Percentiles rank a stretch among this genome's conserved stretches.
phyloP scores from a whole-genome alignment of 1,139 yeast genomes.

The Ogataea hybrid region DNA sequence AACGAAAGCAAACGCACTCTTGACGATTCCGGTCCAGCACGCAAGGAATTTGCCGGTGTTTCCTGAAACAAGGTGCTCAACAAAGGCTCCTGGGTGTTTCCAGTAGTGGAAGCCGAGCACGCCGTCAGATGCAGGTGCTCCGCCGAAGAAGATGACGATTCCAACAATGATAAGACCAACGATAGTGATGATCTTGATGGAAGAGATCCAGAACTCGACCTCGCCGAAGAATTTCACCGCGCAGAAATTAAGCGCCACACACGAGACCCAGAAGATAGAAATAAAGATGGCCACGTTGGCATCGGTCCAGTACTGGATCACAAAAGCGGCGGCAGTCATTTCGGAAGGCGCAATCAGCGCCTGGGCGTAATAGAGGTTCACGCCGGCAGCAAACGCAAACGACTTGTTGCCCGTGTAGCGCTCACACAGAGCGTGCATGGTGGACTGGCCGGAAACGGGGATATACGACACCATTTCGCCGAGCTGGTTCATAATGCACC shows the following conservation, averaged over 20 bases:
- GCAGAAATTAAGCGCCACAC: conserved; percentile 41
- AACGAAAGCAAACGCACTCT: conserved; percentile 78
- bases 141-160: conserved; percentile 43
- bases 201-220: conserved; percentile 52
- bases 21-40: conserved; percentile 60
- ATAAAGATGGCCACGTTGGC: conserved; percentile 45
- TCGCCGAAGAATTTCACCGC: conserved; percentile 54
- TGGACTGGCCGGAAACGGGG: conserved; percentile 39
- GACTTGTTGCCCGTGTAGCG: conserved; percentile 33
- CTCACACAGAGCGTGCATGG: conserved; percentile 33
- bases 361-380: conserved; percentile 50
- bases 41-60: conserved; percentile 48
- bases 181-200: conserved; percentile 38
- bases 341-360: conserved; percentile 50
- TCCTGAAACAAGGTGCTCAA: conserved; percentile 46
- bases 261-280: conserved; percentile 42
- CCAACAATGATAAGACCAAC: conserved; percentile 37
- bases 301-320: conserved; percentile 59
- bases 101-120: conserved; percentile 60
- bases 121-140: conserved; percentile 39
- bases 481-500: conserved; percentile 55
- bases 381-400: conserved; percentile 44
- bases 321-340: conserved; percentile 50
- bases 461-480: conserved; percentile 67
- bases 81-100: conserved; percentile 59